These are phyloP conservation scores for Diaporthe nobilis DNA, from an alignment of 2,329 filamentous ascomycete genomes.

Conservation along the genomic window DNA sequence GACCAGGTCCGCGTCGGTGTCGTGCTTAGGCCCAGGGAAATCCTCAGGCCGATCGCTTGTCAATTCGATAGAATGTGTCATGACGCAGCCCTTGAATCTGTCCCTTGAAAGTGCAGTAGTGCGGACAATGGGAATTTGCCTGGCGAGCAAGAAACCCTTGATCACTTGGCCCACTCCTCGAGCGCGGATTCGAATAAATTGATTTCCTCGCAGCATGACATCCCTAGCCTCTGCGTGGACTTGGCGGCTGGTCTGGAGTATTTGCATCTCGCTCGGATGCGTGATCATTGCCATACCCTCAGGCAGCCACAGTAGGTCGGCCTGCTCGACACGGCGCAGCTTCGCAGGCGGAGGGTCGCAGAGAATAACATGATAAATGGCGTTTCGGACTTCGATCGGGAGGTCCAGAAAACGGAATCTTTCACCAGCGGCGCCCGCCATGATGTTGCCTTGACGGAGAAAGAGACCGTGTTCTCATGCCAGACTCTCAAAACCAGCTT, in stretches of 20 bases:
- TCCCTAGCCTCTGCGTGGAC: slow-evolving; percentile 32
- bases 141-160: background rate
- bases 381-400: slow-evolving; percentile 25
- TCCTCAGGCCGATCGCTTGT: background rate
- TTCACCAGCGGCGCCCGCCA: background rate
- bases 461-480: background rate
- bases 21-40: background rate
- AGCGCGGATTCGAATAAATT: slow-evolving; percentile 26
- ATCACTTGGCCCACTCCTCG: slow-evolving; percentile 31
- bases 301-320: slow-evolving; percentile 22
- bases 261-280: slow-evolving; percentile 18
- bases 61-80: slow-evolving; percentile 17
- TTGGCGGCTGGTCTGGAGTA: slow-evolving; percentile 34
- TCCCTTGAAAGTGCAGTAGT: slow-evolving; percentile 2
- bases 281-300: background rate
- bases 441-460: background rate
- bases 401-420: slow-evolving; percentile 22
- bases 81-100: slow-evolving; percentile 26
- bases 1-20: slow-evolving; percentile 5
- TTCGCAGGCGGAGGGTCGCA: slow-evolving; percentile 18
- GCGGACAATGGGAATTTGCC: background rate
- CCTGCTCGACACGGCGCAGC: slow-evolving; percentile 28
- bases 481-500: background rate
- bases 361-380: slow-evolving; percentile 30
- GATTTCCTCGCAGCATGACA: slow-evolving; percentile 28